Evolutionary conservation across 345 rosid genomes (phyloP), one percentile per base, ranked within the genome.

Genomic region (Psidium friedrichsthalianum): DNA sequence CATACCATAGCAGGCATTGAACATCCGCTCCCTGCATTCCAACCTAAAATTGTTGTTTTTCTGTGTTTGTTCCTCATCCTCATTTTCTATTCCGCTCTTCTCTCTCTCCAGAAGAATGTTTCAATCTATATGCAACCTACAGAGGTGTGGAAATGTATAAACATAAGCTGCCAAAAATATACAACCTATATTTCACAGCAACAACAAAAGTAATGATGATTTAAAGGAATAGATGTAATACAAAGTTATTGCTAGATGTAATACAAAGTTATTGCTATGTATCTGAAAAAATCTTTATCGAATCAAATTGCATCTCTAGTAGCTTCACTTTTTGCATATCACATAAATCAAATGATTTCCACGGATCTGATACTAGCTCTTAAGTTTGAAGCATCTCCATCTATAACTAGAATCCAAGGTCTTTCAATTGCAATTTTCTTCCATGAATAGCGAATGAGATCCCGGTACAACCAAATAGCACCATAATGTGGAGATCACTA

Each of bases 21-120:
- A 86, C 91, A 92, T 95, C 94, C 93, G 92, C 89, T 91, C 87
- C 98, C 94, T 89, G 94, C 94, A 95, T 91, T 93, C 92, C 92
- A 94, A 91, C 83, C 89, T 90, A 93, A 91, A 91, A 93, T 82
- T 54, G 92, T 94, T 90, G 96, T 84, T 92, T 92, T 96, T 92
- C 92, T 91, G 95, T 91, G 87, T 93, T 92, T 92, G 94, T 90
- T 93, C 93, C 94, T 94, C 92, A 91, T 87, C 94, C 92, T 92
- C 98, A 95, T 93, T 88, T 87, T 90, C 86, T 89, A 36, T 69
- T 18, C 47, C 80, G 6, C 57, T 55, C 24, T 21, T 69, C 78
- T 69, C 78, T 69, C 78, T 69, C 78, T 40, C 47, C 80, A 36
- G 80, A 69, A 69, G 42, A 56, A 22, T 56, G 59, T 36, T 69